A percentile compares a stretch with the other conserved stretches of the same genome.
phyloP scores from a whole-genome alignment of 2,329 filamentous ascomycete species.

The Sphaerulina musiva region DNA sequence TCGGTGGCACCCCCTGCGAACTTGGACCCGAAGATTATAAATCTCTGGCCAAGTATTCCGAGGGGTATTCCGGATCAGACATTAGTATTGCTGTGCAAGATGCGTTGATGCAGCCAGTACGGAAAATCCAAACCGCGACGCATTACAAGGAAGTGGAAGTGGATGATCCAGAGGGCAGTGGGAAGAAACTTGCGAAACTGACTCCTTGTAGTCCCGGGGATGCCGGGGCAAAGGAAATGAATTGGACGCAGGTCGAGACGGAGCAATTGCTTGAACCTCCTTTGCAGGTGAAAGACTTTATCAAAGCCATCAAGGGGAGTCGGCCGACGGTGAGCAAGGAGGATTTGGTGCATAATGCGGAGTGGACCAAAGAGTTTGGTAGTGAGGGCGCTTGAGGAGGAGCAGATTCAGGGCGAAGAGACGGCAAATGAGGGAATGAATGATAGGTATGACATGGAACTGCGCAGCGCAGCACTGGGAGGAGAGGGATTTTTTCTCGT shows the following conservation, averaged over 20 bases:
- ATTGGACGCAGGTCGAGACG: constrained; percentile 78
- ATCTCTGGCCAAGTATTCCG: constrained; percentile 70
- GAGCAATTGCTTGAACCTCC: constrained; percentile 81
- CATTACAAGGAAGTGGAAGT: constrained; percentile 83
- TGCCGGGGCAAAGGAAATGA: constrained; percentile 79
- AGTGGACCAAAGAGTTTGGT: constrained; percentile 95
- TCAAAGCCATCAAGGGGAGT: constrained; percentile 81
- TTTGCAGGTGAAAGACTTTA: constrained; percentile 82
- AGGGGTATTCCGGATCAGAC: constrained; percentile 94
- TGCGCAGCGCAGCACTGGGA: too few species aligned
- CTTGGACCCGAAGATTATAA: constrained; percentile 72
- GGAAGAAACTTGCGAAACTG: constrained; percentile 44
- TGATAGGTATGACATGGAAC: too few species aligned
- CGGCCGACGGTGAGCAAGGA: constrained; percentile 84
- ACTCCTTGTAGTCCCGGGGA: constrained; percentile 95
- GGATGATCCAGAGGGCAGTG: constrained; percentile 49
- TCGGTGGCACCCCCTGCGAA: constrained; percentile 81
- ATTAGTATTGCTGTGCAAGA: constrained; percentile 94
- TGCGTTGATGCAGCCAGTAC: constrained; percentile 92
- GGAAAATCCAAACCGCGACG: constrained; percentile 93
- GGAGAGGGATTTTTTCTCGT: too few species aligned
- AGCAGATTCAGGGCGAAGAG: too few species aligned
- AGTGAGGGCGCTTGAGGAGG: constrained; percentile 62
- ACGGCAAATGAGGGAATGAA: too few species aligned
- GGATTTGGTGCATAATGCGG: constrained; percentile 74